A percentile compares a stretch with the other conserved stretches of the same genome.
Evolutionary conservation across 371 early-diverging fungal species (phyloP).

Genomic region (Funneliformis caledonium): DNA sequence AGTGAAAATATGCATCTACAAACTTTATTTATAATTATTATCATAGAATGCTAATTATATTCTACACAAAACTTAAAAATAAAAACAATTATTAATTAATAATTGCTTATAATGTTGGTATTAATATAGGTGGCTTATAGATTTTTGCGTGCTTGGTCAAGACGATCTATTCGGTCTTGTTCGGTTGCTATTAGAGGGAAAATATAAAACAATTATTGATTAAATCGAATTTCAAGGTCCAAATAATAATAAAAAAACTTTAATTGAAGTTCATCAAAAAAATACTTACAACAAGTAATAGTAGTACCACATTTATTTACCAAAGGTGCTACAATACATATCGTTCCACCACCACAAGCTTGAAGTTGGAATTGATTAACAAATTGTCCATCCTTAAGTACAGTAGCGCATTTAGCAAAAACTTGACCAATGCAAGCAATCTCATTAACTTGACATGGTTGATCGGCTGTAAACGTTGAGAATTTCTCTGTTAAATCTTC

Average conservation of each 20-base stretch:
- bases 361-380: background rate
- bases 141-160: background rate
- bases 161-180: background rate
- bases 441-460: background rate
- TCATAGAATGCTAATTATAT: too few species aligned
- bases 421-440: background rate
- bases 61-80: too few species aligned
- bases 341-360: background rate
- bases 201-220: too few species aligned
- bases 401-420: background rate
- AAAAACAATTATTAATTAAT: too few species aligned
- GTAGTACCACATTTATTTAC: conserved; percentile 9
- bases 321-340: background rate
- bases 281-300: conserved; percentile 22
- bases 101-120: too few species aligned
- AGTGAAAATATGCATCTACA: too few species aligned
- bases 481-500: background rate
- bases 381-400: background rate
- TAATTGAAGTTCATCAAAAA: too few species aligned
- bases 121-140: too few species aligned
- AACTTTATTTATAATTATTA: too few species aligned
- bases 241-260: too few species aligned
- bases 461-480: background rate
- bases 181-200: background rate
- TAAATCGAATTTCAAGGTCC: too few species aligned